Base-by-base conservation (phyloP, 352 stramenopile genomes). In the Phytophthora quininea region DNA sequence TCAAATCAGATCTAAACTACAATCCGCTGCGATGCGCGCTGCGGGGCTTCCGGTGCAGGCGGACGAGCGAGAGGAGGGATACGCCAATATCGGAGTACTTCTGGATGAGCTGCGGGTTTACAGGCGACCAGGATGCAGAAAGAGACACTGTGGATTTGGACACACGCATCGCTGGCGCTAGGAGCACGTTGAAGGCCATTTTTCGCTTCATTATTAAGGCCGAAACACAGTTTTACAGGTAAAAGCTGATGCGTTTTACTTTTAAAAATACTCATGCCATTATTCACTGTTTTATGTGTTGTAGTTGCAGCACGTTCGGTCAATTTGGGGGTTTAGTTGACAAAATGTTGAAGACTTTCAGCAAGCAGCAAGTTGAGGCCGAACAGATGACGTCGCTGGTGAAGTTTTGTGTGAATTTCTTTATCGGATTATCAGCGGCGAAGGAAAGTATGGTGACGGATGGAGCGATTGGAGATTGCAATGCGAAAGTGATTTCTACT, bases 271-370 rank as follows among this genome's bases (percentile, higher is more conserved):
- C 15, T 43, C 8, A 47, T 19, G 29, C 11, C 24, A 42, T 56
- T 24, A 24, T 15, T 49, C 11, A 49, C 43, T 49, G 11, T n/a
- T 49, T 50, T 5, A 52, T 64, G 48, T 56, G 33, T 62, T 58
- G 24, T 55, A 74, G 67, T 6, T 71, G 52, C n/a, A 50, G 63
- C 54, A 57, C 67, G 12, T 74, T 71, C 57, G 67, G 56, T 30
- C 46, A 31, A 0, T 71, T 68, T 52, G 62, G 67, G 12, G 56
- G 71, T 24, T 60, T 74, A 14, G 62, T 71, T 42, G 40, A 32
- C 15, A 71, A 60, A 8, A 50, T 71, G 27, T 40, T 74, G 29
- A 46, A 58, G 31, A 47, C 19, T 24, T 24, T 24, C 19, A 24
- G 19, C 19, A 24, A 24, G 19, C 19, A 24, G 19, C 19, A 24